Conservation (phyloP, 179 eudicot species). For the Sideroxylon spinosum region DNA sequence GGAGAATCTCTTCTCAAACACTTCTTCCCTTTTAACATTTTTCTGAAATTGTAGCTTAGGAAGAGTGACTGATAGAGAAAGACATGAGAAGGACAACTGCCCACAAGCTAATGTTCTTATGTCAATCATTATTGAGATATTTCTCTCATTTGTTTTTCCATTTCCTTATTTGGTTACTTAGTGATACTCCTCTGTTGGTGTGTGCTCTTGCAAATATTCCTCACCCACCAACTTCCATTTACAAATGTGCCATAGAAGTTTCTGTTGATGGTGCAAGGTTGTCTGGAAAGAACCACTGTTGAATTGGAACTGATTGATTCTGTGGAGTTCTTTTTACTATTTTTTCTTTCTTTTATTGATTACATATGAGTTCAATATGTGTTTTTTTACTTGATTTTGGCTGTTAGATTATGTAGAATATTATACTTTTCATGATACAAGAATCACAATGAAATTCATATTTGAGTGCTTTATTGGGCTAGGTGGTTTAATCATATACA, state of each 20-base stretch:
- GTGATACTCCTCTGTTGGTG: slow-evolving; percentile 31
- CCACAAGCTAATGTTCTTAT: slow-evolving; percentile 32
- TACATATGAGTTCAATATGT: too few species aligned
- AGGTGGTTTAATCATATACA: too few species aligned
- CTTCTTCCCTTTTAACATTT: slow-evolving; percentile 24
- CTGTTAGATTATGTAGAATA: too few species aligned
- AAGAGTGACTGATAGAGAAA: slow-evolving; percentile 26
- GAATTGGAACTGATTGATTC: background rate
- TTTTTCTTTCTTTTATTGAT: background rate
- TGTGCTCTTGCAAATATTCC: slow-evolving; percentile 39
- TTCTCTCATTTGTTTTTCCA: slow-evolving; percentile 15
- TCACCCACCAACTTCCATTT: slow-evolving; percentile 25
- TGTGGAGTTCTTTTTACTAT: background rate
- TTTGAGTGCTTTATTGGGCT: too few species aligned
- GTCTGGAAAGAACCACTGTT: background rate
- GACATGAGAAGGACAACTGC: slow-evolving; percentile 44
- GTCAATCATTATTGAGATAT: slow-evolving; percentile 39
- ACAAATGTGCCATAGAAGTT: slow-evolving; percentile 6
- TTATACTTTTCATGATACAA: too few species aligned
- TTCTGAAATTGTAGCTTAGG: slow-evolving; percentile 32
- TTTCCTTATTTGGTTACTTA: slow-evolving; percentile 37
- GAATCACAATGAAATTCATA: too few species aligned
- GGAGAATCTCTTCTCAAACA: slow-evolving; percentile 40
- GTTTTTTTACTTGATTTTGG: too few species aligned
- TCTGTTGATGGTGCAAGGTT: background rate